These are phyloP conservation scores for Phycomyces blakesleeanus DNA, from an alignment of 192 early-diverging fungal species.

Conservation along the genomic window DNA sequence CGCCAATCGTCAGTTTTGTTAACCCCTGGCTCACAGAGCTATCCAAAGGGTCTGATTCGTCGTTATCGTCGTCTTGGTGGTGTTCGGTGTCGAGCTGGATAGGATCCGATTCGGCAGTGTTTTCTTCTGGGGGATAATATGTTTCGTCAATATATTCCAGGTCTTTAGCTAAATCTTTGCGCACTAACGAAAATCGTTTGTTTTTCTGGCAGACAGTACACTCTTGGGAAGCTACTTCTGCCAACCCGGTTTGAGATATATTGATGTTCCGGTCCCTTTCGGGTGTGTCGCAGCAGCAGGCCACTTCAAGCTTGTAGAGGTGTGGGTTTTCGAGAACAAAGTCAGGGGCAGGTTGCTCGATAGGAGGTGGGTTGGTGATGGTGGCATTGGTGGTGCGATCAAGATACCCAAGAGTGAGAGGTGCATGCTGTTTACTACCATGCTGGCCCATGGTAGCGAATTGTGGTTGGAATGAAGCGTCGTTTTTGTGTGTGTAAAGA, in stretches of 20 bases:
- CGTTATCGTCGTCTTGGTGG: constrained; percentile 17
- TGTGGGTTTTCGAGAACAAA: constrained; percentile 21
- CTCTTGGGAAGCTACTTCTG: not conserved
- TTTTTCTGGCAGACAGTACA: constrained; percentile 12
- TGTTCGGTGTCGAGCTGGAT: constrained; percentile 23
- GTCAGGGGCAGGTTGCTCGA: constrained; percentile 6
- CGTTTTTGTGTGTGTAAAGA: not conserved
- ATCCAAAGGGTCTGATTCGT: constrained; percentile 7
- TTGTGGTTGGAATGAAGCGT: too few species aligned
- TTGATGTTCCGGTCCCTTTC: too few species aligned
- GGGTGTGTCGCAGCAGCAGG: constrained; percentile 2
- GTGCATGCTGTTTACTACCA: constrained; percentile 19
- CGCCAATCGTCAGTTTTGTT: constrained; percentile 14
- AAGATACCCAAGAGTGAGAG: constrained; percentile 24
- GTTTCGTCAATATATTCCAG: constrained; percentile 34
- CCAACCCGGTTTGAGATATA: not conserved
- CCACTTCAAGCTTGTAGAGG: constrained; percentile 18
- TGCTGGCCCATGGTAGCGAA: constrained; percentile 15
- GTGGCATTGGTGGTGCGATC: constrained; percentile 4
- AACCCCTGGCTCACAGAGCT: constrained; percentile 9
- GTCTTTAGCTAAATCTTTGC: constrained; percentile 20
- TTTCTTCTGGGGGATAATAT: constrained; percentile 16
- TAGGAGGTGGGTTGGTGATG: not conserved
- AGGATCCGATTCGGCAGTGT: not conserved
- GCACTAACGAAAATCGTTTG: constrained; percentile 21